phyloP scores from a whole-genome alignment of 768 basidiomycete genomes.

The Leccinum rimulosum region DNA sequence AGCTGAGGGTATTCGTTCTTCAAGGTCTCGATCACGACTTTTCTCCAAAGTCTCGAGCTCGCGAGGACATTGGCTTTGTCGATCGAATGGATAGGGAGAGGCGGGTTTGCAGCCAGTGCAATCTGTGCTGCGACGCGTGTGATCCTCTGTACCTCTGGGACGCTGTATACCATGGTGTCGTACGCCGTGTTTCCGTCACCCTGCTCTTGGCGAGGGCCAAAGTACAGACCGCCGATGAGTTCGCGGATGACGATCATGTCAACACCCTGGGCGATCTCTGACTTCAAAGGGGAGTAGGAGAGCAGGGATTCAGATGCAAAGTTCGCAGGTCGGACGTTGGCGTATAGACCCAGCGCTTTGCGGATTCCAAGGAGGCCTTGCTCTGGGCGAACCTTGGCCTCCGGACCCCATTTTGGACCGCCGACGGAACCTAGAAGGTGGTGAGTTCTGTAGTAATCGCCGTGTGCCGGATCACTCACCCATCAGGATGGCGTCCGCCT shows the following conservation, averaged over 20 bases:
- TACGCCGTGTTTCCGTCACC: conserved; percentile 71
- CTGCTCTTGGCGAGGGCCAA: conserved; percentile 89
- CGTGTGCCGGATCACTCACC: conserved; percentile 50
- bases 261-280: conserved; percentile 76
- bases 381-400: conserved; percentile 86
- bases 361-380: conserved; percentile 84
- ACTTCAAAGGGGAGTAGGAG: conserved; percentile 83
- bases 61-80: conserved; percentile 99
- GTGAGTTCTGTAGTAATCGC: neutral
- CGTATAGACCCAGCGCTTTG: conserved; percentile 92
- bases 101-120: conserved; percentile 78
- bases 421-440: conserved; percentile 81
- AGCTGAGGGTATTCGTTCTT: conserved; percentile 86
- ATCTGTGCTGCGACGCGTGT: conserved; percentile 95
- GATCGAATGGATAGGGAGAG: conserved; percentile 85
- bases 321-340: conserved; percentile 96
- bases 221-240: conserved; percentile 95
- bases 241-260: conserved; percentile 95
- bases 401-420: conserved; percentile 98
- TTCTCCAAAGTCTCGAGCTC: conserved; percentile 90
- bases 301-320: conserved; percentile 92
- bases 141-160: conserved; percentile 89
- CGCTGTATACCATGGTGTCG: conserved; percentile 93
- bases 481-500: conserved; percentile 94
- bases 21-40: conserved; percentile 84